phyloP scores from a whole-genome alignment of 805 yeast species.

The Saturnispora silvae region DNA sequence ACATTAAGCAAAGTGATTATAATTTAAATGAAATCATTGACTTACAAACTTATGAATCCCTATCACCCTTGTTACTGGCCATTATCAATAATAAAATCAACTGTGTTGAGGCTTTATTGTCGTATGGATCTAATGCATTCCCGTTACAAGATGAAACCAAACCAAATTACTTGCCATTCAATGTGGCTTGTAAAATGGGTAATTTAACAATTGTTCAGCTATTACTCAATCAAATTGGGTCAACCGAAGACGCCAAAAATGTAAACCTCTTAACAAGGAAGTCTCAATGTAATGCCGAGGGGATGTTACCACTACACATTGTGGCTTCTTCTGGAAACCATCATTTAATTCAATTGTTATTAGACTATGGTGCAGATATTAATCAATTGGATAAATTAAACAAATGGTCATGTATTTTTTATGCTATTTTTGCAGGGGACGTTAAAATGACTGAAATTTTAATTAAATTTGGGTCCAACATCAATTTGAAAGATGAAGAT shows the following conservation, averaged over 20 bases:
- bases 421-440: slow-evolving; percentile 82
- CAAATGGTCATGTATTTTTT: slow-evolving; percentile 89
- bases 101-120: slow-evolving; percentile 39
- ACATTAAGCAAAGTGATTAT: slow-evolving; percentile 3
- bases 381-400: slow-evolving; percentile 76
- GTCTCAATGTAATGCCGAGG: slow-evolving; percentile 72
- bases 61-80: slow-evolving; percentile 75
- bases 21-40: slow-evolving; percentile 28
- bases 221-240: slow-evolving; percentile 33
- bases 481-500: slow-evolving; percentile 63
- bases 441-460: slow-evolving; percentile 57
- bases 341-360: slow-evolving; percentile 54
- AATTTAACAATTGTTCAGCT: slow-evolving; percentile 58
- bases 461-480: slow-evolving; percentile 62
- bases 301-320: slow-evolving; percentile 78
- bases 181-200: slow-evolving; percentile 83
- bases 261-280: slow-evolving; percentile 25
- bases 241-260: slow-evolving; percentile 21
- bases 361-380: slow-evolving; percentile 64
- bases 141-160: slow-evolving; percentile 38
- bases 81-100: slow-evolving; percentile 56
- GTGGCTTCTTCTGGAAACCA: slow-evolving; percentile 77
- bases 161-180: slow-evolving; percentile 65
- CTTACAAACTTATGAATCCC: slow-evolving; percentile 58
- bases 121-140: slow-evolving; percentile 39